Evolutionary conservation across 306 rosid genomes (phyloP).

Genomic region (Neltuma alba): DNA sequence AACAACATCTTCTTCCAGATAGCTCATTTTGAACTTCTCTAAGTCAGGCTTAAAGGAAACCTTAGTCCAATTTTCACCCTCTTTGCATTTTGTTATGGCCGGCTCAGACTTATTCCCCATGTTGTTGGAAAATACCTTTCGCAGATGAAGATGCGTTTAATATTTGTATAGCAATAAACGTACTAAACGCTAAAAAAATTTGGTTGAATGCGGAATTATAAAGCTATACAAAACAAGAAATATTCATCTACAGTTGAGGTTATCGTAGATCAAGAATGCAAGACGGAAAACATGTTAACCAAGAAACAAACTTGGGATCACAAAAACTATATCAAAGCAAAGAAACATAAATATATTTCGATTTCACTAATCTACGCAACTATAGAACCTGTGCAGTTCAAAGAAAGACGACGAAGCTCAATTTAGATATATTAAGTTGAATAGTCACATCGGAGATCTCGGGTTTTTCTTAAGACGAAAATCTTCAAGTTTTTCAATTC

Average conservation of each 20-base stretch:
- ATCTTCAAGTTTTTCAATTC: neutral
- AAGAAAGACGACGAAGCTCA: neutral
- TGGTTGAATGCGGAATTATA: neutral
- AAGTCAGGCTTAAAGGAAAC: conserved; percentile 92
- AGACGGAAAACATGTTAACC: neutral
- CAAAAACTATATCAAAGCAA: neutral
- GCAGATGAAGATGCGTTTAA: conserved; percentile 11
- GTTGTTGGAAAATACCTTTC: conserved; percentile 73
- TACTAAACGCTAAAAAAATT: neutral
- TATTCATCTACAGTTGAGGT: neutral
- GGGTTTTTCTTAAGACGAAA: neutral
- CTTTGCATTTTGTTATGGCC: conserved; percentile 74
- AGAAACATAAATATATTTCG: neutral
- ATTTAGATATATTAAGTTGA: neutral
- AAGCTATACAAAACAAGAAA: neutral
- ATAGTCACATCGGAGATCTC: neutral
- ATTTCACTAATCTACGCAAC: neutral
- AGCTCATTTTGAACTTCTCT: conserved; percentile 74
- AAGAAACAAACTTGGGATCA: neutral
- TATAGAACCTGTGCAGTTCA: neutral
- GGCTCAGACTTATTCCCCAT: conserved; percentile 86
- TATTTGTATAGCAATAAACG: neutral
- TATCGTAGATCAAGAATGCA: neutral
- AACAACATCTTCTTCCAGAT: conserved; percentile 92
- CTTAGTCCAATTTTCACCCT: conserved; percentile 86